Evolutionary conservation across 2,329 filamentous ascomycete species (phyloP).

Genomic region (Bipolaris cookei): DNA sequence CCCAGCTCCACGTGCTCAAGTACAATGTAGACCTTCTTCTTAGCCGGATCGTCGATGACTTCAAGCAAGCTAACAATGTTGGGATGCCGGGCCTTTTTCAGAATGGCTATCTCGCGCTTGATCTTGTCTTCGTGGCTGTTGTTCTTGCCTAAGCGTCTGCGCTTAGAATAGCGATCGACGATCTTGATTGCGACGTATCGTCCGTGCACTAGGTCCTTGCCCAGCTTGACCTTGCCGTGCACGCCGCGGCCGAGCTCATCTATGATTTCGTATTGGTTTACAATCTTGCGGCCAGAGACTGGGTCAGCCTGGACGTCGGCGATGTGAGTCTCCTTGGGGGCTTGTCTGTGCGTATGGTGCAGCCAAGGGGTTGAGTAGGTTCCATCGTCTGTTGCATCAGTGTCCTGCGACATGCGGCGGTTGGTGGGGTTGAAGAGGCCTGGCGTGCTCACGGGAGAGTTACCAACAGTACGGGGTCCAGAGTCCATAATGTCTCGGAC

Average conservation of each 20-base stretch:
- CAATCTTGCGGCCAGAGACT: constrained; percentile 88
- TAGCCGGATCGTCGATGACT: constrained; percentile 94
- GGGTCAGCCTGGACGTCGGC: constrained; percentile 89
- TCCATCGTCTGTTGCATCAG: constrained; percentile 43
- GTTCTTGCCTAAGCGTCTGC: constrained; percentile 80
- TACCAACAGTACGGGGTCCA: constrained; percentile 52
- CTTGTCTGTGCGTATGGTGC: constrained; percentile 57
- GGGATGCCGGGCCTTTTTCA: constrained; percentile 97
- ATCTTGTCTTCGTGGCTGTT: constrained; percentile 79
- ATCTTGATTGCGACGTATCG: constrained; percentile 97
- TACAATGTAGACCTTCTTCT: constrained; percentile 98
- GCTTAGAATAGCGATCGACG: constrained; percentile 93
- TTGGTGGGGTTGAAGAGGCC: constrained; percentile 54
- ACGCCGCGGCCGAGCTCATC: constrained; percentile 95
- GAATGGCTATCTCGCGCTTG: constrained; percentile 94
- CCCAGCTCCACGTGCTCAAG: constrained; percentile 93
- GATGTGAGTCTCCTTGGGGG: constrained; percentile 75
- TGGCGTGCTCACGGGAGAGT: constrained; percentile 56
- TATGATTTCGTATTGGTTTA: constrained; percentile 97
- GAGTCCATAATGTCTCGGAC: constrained; percentile 46
- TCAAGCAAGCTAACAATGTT: constrained; percentile 95
- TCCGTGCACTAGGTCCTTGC: constrained; percentile 75
- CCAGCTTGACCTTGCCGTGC: constrained; percentile 97
- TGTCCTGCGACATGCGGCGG: constrained; percentile 37
- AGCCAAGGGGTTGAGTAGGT: constrained; percentile 59